Conservation (phyloP, 805 yeast species). For the Blastobotrys attinorum region DNA sequence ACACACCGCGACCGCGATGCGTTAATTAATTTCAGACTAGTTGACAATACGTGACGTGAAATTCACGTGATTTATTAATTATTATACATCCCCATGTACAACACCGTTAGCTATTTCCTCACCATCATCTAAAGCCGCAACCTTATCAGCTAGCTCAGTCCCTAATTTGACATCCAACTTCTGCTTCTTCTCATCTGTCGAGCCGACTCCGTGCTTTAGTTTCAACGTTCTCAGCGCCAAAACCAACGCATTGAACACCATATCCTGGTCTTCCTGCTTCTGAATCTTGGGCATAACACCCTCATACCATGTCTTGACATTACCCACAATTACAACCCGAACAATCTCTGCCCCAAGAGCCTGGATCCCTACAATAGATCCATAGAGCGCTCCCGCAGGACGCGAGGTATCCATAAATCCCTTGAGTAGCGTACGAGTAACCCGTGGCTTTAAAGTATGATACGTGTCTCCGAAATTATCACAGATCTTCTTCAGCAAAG, state of each 20-base stretch:
- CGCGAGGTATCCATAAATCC: conserved; percentile 81
- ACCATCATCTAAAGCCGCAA: conserved; percentile 39
- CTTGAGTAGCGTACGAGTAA: conserved; percentile 83
- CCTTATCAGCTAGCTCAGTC: conserved; percentile 40
- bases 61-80: too few relatives aligned
- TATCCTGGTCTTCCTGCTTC: conserved; percentile 36
- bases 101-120: conserved; percentile 9
- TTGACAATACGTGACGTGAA: too few relatives aligned
- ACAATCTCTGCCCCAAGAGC: conserved; percentile 85
- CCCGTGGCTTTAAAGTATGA: conserved; percentile 84
- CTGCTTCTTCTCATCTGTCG: conserved; percentile 26
- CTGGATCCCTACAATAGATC: conserved; percentile 77
- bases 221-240: conserved; percentile 46
- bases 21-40: too few relatives aligned
- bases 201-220: conserved; percentile 28
- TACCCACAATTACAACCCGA: conserved; percentile 75
- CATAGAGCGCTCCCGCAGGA: conserved; percentile 86
- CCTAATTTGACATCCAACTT: conserved; percentile 58
- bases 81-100: conserved; percentile 7
- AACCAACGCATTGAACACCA: conserved; percentile 44
- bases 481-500: conserved; percentile 71
- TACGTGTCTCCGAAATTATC: conserved; percentile 75
- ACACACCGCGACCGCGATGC: too few relatives aligned
- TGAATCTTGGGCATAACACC: conserved; percentile 22
- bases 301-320: conserved; percentile 65